phyloP scores from a whole-genome alignment of 768 basidiomycete genomes.

The Dioszegia hungarica region DNA sequence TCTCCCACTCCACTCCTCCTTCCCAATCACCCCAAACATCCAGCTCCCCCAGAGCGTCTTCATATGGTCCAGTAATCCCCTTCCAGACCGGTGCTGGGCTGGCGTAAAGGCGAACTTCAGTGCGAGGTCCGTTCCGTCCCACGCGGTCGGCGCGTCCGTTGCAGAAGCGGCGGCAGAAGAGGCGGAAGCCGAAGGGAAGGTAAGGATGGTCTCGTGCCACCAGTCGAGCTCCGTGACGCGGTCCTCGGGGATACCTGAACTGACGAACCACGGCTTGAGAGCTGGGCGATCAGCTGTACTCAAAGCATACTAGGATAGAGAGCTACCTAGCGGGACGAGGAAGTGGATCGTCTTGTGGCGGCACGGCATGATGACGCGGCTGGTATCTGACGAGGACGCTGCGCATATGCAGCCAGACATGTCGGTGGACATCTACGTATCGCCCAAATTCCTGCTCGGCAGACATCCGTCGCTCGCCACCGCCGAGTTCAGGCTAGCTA shows the following conservation, averaged over 20 bases:
- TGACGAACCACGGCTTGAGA: slow-evolving; percentile 43
- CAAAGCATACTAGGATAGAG: not conserved
- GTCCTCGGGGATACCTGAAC: slow-evolving; percentile 31
- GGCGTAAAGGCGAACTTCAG: slow-evolving; percentile 47
- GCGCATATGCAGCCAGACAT: too few relatives aligned
- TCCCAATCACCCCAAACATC: slow-evolving; percentile 38
- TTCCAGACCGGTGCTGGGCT: slow-evolving; percentile 46
- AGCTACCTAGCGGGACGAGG: slow-evolving; percentile 43
- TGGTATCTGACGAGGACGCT: too few relatives aligned
- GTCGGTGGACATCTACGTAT: too few relatives aligned
- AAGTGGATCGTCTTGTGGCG: slow-evolving; percentile 43
- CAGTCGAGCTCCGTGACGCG: slow-evolving; percentile 46
- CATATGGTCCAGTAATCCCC: slow-evolving; percentile 47
- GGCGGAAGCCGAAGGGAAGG: slow-evolving; percentile 19
- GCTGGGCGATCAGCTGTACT: slow-evolving; percentile 16
- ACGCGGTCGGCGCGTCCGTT: not conserved
- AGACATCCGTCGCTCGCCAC: too few relatives aligned
- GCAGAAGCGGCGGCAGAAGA: not conserved
- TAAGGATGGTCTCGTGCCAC: slow-evolving; percentile 41
- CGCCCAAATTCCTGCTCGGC: too few relatives aligned
- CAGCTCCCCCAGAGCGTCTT: slow-evolving; percentile 47
- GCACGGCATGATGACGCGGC: too few relatives aligned
- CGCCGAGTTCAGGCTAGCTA: too few relatives aligned
- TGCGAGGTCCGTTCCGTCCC: slow-evolving; percentile 11
- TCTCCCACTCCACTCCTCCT: slow-evolving; percentile 10